A percentile compares a stretch with the other conserved stretches of the same genome.
phyloP scores from a whole-genome alignment of 768 basidiomycete genomes.

The Crucibulum laeve region DNA sequence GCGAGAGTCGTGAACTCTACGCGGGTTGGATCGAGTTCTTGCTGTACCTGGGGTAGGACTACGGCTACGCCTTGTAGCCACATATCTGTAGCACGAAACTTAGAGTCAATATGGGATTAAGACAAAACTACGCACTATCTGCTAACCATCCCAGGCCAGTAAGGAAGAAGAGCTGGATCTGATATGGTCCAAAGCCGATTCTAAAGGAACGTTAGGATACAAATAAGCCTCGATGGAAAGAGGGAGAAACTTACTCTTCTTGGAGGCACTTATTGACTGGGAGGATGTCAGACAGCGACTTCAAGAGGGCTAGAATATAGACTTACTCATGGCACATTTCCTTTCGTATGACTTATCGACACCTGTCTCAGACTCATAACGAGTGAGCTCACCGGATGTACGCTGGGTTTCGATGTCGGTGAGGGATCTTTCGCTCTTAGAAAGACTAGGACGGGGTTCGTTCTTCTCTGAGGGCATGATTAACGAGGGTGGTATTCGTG shows the following conservation, averaged over 20 bases:
- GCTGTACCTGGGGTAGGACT: constrained; percentile 37
- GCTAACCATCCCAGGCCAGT: constrained; percentile 46
- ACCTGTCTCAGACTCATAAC: too few relatives aligned
- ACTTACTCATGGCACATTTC: too few relatives aligned
- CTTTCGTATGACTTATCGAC: too few relatives aligned
- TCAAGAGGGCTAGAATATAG: too few relatives aligned
- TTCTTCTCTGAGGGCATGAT: too few relatives aligned
- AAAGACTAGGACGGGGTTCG: too few relatives aligned
- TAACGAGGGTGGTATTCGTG: too few relatives aligned
- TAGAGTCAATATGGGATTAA: not conserved
- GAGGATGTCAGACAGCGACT: too few relatives aligned
- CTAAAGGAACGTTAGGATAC: constrained; percentile 15
- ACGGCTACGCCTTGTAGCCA: constrained; percentile 47
- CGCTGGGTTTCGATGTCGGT: too few relatives aligned
- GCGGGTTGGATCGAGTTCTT: constrained; percentile 35
- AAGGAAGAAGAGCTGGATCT: constrained; percentile 40
- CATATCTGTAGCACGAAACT: constrained; percentile 19
- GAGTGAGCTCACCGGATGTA: too few relatives aligned
- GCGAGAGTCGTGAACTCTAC: constrained; percentile 43
- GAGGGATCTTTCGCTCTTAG: too few relatives aligned
- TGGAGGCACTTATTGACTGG: constrained; percentile 43
- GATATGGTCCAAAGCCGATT: constrained; percentile 48
- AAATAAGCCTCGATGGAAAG: not conserved
- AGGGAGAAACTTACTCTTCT: constrained; percentile 30
- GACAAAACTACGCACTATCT: constrained; percentile 31